Evolutionary conservation across 2,329 filamentous ascomycete species (phyloP).

Genomic region (Cercospora sp.): DNA sequence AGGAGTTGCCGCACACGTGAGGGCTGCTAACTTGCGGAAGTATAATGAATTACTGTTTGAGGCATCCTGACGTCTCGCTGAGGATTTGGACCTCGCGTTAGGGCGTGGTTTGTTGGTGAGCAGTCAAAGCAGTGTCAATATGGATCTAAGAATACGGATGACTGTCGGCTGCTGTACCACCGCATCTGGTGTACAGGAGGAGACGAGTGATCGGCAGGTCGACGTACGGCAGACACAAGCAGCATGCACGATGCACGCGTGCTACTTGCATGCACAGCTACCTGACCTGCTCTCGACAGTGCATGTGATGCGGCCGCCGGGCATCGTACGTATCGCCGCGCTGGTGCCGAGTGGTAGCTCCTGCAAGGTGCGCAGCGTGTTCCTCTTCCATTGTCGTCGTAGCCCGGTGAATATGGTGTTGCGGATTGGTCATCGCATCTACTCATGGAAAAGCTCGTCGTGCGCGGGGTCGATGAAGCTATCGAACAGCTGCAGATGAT

Average conservation of each 20-base stretch:
- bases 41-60: background rate
- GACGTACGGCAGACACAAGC: background rate
- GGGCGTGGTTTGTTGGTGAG: background rate
- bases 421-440: background rate
- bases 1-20: background rate
- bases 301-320: background rate
- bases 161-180: background rate
- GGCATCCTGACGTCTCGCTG: background rate
- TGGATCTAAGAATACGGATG: background rate
- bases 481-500: background rate
- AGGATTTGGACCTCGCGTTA: background rate
- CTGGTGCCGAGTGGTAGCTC: background rate
- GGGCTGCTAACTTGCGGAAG: background rate
- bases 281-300: background rate
- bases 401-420: background rate
- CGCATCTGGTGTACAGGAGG: background rate
- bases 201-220: background rate
- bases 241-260: slow-evolving; percentile 5
- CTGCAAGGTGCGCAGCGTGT: background rate
- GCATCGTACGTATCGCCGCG: background rate
- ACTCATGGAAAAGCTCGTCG: background rate
- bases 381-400: background rate
- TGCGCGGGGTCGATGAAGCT: slow-evolving; percentile 15
- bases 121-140: background rate
- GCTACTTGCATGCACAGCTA: slow-evolving; percentile 11